phyloP scores from a whole-genome alignment of 805 yeast species.

The Wickerhamiella spandovensis region DNA sequence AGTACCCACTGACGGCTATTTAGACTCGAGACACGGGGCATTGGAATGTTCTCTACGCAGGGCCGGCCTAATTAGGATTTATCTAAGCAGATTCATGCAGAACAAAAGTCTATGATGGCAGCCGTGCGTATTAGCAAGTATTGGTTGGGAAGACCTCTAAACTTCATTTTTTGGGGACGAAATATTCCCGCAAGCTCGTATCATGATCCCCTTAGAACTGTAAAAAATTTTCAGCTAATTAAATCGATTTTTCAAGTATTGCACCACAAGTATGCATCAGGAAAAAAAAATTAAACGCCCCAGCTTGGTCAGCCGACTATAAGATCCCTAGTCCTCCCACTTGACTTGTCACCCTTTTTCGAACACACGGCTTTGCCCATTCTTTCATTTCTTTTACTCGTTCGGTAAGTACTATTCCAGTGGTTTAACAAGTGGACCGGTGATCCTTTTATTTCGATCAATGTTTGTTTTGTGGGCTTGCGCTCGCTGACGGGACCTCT shows the following conservation, averaged over 20 bases:
- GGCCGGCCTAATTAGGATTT: background rate
- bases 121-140: background rate
- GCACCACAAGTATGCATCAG: background rate
- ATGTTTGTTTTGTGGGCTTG: too few species aligned
- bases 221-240: background rate
- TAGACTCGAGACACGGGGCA: too few species aligned
- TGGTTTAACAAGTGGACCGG: background rate
- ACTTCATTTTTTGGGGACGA: background rate
- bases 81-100: background rate
- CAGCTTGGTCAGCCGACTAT: background rate
- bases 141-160: background rate
- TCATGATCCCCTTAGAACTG: background rate
- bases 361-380: conserved; percentile 1
- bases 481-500: too few species aligned
- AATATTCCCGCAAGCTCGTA: too few species aligned
- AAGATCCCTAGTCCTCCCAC: background rate
- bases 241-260: background rate
- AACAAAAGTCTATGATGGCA: background rate
- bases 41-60: too few species aligned
- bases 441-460: background rate
- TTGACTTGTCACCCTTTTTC: background rate
- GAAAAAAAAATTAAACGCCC: background rate
- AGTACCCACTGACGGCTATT: too few species aligned
- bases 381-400: background rate
- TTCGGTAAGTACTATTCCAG: background rate